A percentile compares a stretch with the other conserved stretches of the same genome.
These are phyloP conservation scores for Coemansia sp. DNA, from an alignment of 371 early-diverging fungal species.

Conservation along the genomic window DNA sequence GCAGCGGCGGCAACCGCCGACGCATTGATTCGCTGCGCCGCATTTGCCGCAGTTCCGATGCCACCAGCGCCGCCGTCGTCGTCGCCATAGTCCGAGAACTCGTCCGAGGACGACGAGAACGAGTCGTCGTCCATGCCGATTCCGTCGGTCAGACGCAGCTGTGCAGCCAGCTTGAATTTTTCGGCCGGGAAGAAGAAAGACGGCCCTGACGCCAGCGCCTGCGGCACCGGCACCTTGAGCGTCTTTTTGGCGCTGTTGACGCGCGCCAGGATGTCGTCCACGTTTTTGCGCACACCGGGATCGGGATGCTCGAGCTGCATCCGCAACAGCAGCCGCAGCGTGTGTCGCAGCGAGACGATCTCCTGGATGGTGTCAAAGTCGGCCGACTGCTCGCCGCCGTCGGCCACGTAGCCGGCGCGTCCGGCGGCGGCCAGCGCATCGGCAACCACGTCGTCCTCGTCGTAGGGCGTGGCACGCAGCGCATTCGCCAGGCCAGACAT, in stretches of 20 bases:
- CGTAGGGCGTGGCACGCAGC: conserved; percentile 26
- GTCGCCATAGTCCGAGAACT: conserved; percentile 26
- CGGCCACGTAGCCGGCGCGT: conserved; percentile 6
- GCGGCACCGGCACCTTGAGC: conserved; percentile 29
- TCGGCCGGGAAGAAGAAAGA: conserved; percentile 37
- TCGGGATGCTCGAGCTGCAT: conserved; percentile 37
- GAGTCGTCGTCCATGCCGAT: conserved; percentile 18
- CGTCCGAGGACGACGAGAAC: conserved; percentile 41
- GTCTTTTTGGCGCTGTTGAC: conserved; percentile 33
- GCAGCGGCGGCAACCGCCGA: neutral
- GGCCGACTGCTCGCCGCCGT: conserved; percentile 18
- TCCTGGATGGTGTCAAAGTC: conserved; percentile 45
- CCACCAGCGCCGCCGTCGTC: neutral
- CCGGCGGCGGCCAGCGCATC: conserved; percentile 26
- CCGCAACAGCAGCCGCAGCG: conserved; percentile 33
- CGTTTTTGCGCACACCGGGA: conserved; percentile 19
- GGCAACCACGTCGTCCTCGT: conserved; percentile 39
- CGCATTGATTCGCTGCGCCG: conserved; percentile 8
- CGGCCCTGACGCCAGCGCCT: conserved; percentile 28
- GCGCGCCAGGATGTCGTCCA: conserved; percentile 26
- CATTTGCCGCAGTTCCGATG: neutral
- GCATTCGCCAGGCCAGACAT: conserved; percentile 31
- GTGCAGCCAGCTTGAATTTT: conserved; percentile 13
- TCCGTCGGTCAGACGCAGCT: conserved; percentile 6
- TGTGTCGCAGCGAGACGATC: conserved; percentile 26